Conservation (phyloP, 129 eudicot genomes). For the Chrysanthemum lavandulifolium region DNA sequence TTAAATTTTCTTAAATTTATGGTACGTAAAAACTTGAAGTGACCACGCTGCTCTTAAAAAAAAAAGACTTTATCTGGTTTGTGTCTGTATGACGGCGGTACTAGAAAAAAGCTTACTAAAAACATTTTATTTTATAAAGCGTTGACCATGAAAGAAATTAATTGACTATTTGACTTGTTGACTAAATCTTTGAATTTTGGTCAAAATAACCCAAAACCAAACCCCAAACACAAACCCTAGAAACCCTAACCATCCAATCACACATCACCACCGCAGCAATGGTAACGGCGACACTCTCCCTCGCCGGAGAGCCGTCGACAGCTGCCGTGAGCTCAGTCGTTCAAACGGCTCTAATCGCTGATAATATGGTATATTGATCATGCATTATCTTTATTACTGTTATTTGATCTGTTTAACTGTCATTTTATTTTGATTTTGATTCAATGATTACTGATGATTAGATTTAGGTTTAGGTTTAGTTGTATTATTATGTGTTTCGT, state of each 20-base stretch:
- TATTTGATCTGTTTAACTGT: not conserved
- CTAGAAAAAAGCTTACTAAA: too few relatives aligned
- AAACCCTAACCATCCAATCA: not conserved
- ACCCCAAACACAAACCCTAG: conserved; percentile 23
- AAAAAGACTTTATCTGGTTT: too few relatives aligned
- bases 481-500: not conserved
- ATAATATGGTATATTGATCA: conserved; percentile 34
- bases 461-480: too few relatives aligned
- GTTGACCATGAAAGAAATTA: not conserved
- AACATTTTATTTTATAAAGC: not conserved
- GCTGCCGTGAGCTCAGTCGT: conserved; percentile 26
- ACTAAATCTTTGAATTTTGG: not conserved
- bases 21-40: too few relatives aligned
- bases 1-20: too few relatives aligned
- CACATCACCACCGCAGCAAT: conserved; percentile 12
- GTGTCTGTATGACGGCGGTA: too few relatives aligned
- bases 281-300: conserved; percentile 21
- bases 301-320: conserved; percentile 2
- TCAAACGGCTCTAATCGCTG: conserved; percentile 29
- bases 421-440: not conserved
- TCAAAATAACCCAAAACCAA: conserved; percentile 14
- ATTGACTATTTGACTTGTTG: not conserved
- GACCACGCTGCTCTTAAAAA: too few relatives aligned
- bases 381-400: conserved; percentile 11
- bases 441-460: not conserved